Conservation (phyloP, 306 rosid genomes). For the Ceratonia siliqua region DNA sequence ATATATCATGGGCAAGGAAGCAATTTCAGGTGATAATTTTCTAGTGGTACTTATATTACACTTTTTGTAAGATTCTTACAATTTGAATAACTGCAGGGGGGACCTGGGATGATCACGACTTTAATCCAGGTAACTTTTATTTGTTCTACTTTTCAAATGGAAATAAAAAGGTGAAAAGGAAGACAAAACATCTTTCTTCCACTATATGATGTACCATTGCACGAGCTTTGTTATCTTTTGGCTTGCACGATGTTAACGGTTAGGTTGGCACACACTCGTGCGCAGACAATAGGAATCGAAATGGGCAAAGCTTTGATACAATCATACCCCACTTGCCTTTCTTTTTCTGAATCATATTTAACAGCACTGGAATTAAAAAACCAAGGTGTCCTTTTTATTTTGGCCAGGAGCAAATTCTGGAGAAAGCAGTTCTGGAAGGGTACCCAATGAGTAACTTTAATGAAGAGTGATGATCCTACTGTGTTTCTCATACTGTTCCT, state of each 20-base stretch:
- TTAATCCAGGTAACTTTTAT: slow-evolving; percentile 56
- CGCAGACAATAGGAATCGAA: neutral
- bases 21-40: slow-evolving; percentile 59
- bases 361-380: neutral
- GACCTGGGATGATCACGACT: slow-evolving; percentile 77
- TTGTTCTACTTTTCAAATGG: slow-evolving; percentile 10
- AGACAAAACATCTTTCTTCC: neutral
- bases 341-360: slow-evolving; percentile 14
- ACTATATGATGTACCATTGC: neutral
- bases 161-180: neutral
- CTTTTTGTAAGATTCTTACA: slow-evolving; percentile 24
- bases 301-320: slow-evolving; percentile 6
- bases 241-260: neutral
- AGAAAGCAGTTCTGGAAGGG: slow-evolving; percentile 63
- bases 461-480: slow-evolving; percentile 39
- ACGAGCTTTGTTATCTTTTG: slow-evolving; percentile 13
- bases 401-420: slow-evolving; percentile 68
- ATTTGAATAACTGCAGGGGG: slow-evolving; percentile 48
- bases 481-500: neutral
- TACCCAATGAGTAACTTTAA: slow-evolving; percentile 39
- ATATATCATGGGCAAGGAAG: slow-evolving; percentile 67
- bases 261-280: neutral
- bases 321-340: slow-evolving; percentile 1
- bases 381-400: slow-evolving; percentile 19
- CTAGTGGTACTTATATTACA: neutral